Base-by-base conservation (phyloP, 305 asterid genomes). In the Fraxinus floribunda region DNA sequence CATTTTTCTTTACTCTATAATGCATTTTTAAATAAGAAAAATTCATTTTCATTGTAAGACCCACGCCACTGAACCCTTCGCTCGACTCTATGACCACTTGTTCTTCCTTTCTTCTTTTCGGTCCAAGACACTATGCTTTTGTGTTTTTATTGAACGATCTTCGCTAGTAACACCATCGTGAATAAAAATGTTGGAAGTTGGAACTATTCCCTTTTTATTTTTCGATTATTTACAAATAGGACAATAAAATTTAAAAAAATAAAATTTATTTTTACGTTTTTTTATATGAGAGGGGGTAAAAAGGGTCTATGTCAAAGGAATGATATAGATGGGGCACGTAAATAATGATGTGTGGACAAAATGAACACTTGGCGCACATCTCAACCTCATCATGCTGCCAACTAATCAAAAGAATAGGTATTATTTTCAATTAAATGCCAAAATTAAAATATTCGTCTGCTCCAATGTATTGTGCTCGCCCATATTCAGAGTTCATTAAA, bases 371-470 rank as follows among this genome's bases (percentile, higher is more conserved):
- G 62, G 22, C 62, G 8, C 20, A 52, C 62, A 52, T 16, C 22
- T 79, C 87, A 72, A 35, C 89, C 39, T 82, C 88, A 72, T 87
- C 85, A 52, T 72, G 70, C 81, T 82, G 85, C 77, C 88, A 77
- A 36, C 87, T 11, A 81, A 78, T 76, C 83, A 62, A 71, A 79
- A 82, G 24, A 10, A 76, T 79, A 76, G 74, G 76, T 80, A 68
- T 44, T 22, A 4, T 4, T 20, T 75, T 75, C 11, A 13, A 38
- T 49, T 49, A 4, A 52, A n/a, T 55, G 20, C 6, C 3, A 55
- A n/a, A 55, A 55, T 5, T n/a, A 6, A 57, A 6, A 62, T 66
- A 41, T 49, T 70, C 71, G 41, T 74, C 44, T 82, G 76, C 52
- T 46, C 2, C 75, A 57, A 0, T 44, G 13, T 70, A 78, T 76